Evolutionary conservation across 1,139 yeast genomes (phyloP).

Genomic region (Protomyces pachydermus): DNA sequence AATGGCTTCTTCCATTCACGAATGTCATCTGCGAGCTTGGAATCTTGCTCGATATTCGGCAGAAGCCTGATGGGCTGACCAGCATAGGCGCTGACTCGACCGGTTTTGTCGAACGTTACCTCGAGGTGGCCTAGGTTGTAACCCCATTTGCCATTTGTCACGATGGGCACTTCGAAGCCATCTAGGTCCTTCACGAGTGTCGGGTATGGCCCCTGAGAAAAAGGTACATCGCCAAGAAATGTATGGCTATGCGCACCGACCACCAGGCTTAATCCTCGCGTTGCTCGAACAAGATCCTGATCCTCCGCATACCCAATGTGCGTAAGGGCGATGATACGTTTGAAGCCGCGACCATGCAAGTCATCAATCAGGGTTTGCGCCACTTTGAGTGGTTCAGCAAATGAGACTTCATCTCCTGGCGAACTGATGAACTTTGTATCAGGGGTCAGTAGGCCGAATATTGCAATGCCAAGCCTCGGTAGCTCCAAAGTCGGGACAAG

Average conservation of each 20-base stretch:
- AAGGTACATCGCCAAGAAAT: constrained; percentile 16
- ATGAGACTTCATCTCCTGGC: constrained; percentile 15
- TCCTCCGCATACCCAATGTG: constrained; percentile 22
- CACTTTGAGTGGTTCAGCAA: constrained; percentile 32
- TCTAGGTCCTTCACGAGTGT: constrained; percentile 10
- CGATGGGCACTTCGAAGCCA: constrained; percentile 16
- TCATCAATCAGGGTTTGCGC: constrained; percentile 35
- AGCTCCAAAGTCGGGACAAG: constrained; percentile 8
- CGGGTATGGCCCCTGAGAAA: constrained; percentile 23
- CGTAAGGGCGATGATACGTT: constrained; percentile 19
- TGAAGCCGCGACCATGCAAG: constrained; percentile 29
- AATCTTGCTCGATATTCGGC: background rate
- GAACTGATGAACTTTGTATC: constrained; percentile 15
- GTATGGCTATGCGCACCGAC: constrained; percentile 26
- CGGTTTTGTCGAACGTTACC: constrained; percentile 5
- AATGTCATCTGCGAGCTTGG: background rate
- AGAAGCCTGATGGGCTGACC: constrained; percentile 21
- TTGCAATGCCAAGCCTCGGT: constrained; percentile 4
- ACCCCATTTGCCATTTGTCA: constrained; percentile 25
- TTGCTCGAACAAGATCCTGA: constrained; percentile 8
- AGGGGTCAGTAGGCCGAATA: constrained; percentile 22
- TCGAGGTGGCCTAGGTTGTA: constrained; percentile 12
- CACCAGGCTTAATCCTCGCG: constrained; percentile 13
- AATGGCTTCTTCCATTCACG: constrained; percentile 19
- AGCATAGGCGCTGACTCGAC: constrained; percentile 5